phyloP scores from a whole-genome alignment of 768 basidiomycete species.

The Calvatia gigantea region DNA sequence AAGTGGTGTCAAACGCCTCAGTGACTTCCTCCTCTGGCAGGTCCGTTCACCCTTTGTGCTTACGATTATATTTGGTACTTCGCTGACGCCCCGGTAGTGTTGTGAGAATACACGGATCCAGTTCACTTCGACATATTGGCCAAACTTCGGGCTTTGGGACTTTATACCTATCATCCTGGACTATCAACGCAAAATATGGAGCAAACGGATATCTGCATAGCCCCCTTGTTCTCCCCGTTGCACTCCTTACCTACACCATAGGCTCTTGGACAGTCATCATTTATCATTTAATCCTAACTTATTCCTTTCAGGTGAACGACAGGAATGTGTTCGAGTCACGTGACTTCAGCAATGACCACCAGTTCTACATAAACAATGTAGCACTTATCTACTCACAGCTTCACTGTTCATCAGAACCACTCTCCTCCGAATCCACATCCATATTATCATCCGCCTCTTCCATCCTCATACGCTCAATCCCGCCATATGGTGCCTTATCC shows the following conservation, averaged over 20 bases:
- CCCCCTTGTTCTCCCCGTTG: neutral
- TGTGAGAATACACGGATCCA: conserved; percentile 84
- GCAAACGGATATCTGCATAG: conserved; percentile 16
- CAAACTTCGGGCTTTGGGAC: conserved; percentile 84
- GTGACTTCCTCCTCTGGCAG: conserved; percentile 96
- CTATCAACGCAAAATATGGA: conserved; percentile 80
- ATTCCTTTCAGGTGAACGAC: neutral
- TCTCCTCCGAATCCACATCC: conserved; percentile 39
- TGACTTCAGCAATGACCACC: too few relatives aligned
- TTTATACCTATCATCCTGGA: conserved; percentile 85
- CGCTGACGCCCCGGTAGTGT: conserved; percentile 43
- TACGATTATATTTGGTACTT: neutral
- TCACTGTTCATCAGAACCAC: conserved; percentile 13
- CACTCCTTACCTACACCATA: neutral
- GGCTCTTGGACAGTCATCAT: neutral
- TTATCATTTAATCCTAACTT: neutral
- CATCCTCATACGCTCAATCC: conserved; percentile 56
- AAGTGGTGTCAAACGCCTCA: conserved; percentile 84
- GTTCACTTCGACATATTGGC: conserved; percentile 86
- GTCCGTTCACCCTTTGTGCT: conserved; percentile 35
- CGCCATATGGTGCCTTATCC: conserved; percentile 62
- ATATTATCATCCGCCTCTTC: conserved; percentile 43
- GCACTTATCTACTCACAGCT: neutral
- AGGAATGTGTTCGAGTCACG: too few relatives aligned
- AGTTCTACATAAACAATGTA: too few relatives aligned